Percentiles rank a stretch among this genome's conserved stretches.
Evolutionary conservation across 139 green algal species (phyloP).

Genomic region (Coelastrella sp.): DNA sequence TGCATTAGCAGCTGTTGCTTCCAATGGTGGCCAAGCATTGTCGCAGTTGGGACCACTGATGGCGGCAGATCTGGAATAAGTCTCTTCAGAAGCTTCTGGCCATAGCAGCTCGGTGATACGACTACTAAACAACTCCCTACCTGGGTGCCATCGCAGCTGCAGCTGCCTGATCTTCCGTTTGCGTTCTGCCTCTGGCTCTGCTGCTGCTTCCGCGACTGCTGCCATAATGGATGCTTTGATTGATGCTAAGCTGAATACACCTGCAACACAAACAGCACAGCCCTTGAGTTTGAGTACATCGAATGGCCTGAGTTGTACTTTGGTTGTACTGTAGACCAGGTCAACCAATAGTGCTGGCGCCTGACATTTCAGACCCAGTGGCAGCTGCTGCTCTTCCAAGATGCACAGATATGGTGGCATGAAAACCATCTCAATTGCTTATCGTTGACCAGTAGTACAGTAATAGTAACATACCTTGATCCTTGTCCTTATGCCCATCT

Average conservation of each 20-base stretch:
- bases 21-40: too few relatives aligned
- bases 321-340: too few relatives aligned
- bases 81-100: neutral
- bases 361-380: too few relatives aligned
- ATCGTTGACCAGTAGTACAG: neutral
- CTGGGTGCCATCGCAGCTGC: conserved; percentile 55
- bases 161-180: conserved; percentile 44
- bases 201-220: conserved; percentile 39
- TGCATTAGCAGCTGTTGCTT: too few relatives aligned
- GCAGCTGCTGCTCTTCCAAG: too few relatives aligned
- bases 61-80: too few relatives aligned
- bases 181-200: conserved; percentile 17
- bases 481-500: neutral
- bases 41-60: too few relatives aligned
- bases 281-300: too few relatives aligned
- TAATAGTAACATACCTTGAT: conserved; percentile 16
- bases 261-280: neutral
- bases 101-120: neutral
- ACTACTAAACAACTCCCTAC: neutral
- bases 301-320: too few relatives aligned
- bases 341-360: too few relatives aligned
- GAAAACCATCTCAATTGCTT: too few relatives aligned
- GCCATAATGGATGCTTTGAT: conserved; percentile 37
- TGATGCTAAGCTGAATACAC: conserved; percentile 45
- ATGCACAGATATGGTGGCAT: too few relatives aligned